Evolutionary conservation across 768 basidiomycete species (phyloP), one percentile per base, ranked within the genome.

Genomic region (Leccinum subgranulosum): DNA sequence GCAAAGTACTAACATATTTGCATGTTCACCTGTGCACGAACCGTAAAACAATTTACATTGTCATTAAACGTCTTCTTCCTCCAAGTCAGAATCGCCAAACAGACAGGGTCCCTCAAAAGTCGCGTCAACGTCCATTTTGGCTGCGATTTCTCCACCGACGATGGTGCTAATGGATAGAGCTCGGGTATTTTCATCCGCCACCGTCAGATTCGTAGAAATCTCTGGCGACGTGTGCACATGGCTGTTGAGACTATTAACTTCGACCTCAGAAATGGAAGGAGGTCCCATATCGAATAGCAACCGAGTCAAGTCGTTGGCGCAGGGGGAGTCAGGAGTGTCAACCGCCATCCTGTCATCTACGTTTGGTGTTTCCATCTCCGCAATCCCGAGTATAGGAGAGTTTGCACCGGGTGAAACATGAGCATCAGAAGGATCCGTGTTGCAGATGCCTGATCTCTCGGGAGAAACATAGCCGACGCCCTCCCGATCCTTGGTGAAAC

Each of bases 21-120:
- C 15, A n/a, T 11, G 5, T 33, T 33, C 12, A 12, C 1, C 28
- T 17, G 55, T 7, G 25, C 25, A 34, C 27, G 25, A 23, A 15
- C 19, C 14, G 31, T 1, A 27, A 7, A 41, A 15, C 43, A 39
- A 29, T 17, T n/a, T 36, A 34, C 51, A 59, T 27, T 31, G 27
- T 50, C 28, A 6, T 34, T 53, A 70, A 48, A 41, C 39, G 3
- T 51, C 62, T n/a, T 69, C 67, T 29, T 72, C 72, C 21, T 66
- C 70, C 48, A 67, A 31, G 51, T 71, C 70, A 43, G 70, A 73
- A 17, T 71, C 70, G 51, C 54, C 57, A 55, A 71, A 71, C 23
- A 71, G 62, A 57, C 70, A 68, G 12, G 70, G 70, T 21, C 70
- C 72, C 14, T 60, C 60, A 34, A 63, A 66, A 5, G 43, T 50